A percentile compares a stretch with the other conserved stretches of the same genome.
Conservation (phyloP, 73 alveolate genomes). For the Effrenium voratum region DNA sequence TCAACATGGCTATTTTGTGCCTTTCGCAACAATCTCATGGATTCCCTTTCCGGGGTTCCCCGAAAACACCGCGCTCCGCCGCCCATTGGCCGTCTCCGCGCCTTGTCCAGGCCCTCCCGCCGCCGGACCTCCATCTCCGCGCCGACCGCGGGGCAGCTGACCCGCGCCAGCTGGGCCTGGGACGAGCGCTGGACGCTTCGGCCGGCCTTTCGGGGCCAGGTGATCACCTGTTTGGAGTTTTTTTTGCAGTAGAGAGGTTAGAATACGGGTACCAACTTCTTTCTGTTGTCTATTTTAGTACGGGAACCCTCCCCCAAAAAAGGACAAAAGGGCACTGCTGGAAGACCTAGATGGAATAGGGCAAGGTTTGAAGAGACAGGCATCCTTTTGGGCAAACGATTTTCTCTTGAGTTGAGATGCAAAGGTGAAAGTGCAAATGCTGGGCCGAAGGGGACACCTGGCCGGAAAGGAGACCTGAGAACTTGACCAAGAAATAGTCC, state of each 20-base stretch:
- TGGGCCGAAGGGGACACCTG: too few relatives aligned
- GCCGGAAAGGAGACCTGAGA: too few relatives aligned
- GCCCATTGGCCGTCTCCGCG: too few relatives aligned
- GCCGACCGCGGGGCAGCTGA: slow-evolving; percentile 76
- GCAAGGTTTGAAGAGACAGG: not conserved
- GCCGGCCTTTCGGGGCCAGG: not conserved
- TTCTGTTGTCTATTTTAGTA: not conserved
- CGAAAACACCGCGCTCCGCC: too few relatives aligned
- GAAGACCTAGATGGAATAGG: not conserved
- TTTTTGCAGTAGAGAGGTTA: not conserved
- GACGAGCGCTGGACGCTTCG: not conserved
- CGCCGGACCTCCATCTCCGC: slow-evolving; percentile 68
- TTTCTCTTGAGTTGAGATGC: too few relatives aligned
- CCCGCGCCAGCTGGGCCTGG: slow-evolving; percentile 61
- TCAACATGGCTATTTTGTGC: too few relatives aligned
- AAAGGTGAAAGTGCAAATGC: too few relatives aligned
- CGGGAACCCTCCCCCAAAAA: not conserved
- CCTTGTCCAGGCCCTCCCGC: slow-evolving; percentile 88
- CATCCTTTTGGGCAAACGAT: too few relatives aligned
- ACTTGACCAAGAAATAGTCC: too few relatives aligned
- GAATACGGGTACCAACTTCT: too few relatives aligned
- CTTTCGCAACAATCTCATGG: too few relatives aligned
- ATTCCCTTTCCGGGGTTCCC: too few relatives aligned
- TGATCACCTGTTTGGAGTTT: not conserved
- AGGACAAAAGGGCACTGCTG: not conserved